Conservation (phyloP, 2,329 filamentous ascomycete genomes). For the Epichloe gansuensis region DNA sequence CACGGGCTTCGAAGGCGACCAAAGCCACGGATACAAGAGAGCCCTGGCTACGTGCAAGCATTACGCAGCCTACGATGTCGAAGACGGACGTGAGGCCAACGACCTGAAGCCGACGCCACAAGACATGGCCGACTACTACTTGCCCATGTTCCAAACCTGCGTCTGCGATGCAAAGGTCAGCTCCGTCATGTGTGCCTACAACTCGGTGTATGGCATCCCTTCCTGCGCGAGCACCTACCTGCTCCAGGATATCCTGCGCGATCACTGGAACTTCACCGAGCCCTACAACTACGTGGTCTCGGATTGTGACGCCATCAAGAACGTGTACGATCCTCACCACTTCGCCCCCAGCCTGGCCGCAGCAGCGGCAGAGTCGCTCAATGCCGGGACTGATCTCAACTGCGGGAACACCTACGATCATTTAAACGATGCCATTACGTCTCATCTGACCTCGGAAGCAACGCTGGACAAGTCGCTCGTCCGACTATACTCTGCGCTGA, state of each 20-base stretch:
- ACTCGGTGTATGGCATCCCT: slow-evolving; percentile 52
- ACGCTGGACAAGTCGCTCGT: slow-evolving; percentile 8
- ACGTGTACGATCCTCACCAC: slow-evolving; percentile 36
- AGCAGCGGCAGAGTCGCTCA: slow-evolving; percentile 21
- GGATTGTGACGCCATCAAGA: slow-evolving; percentile 51
- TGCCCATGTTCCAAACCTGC: slow-evolving; percentile 52
- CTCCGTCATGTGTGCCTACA: slow-evolving; percentile 51
- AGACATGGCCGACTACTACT: slow-evolving; percentile 55
- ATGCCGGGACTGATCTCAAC: slow-evolving; percentile 19
- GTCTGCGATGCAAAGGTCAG: slow-evolving; percentile 42
- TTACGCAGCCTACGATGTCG: slow-evolving; percentile 44
- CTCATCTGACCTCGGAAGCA: slow-evolving; percentile 1
- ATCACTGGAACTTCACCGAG: slow-evolving; percentile 51
- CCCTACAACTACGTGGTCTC: slow-evolving; percentile 50
- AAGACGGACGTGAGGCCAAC: slow-evolving; percentile 38
- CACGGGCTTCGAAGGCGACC: slow-evolving; percentile 27
- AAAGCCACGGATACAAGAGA: slow-evolving; percentile 14
- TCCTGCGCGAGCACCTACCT: slow-evolving; percentile 51
- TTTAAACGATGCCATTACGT: slow-evolving; percentile 22
- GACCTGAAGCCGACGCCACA: slow-evolving; percentile 44
- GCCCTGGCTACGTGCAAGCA: slow-evolving; percentile 47
- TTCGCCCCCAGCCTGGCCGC: slow-evolving; percentile 23
- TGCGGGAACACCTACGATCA: slow-evolving; percentile 13
- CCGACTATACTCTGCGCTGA: slow-evolving; percentile 40
- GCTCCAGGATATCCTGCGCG: slow-evolving; percentile 47